phyloP scores from a whole-genome alignment of 176 grass and related monocot species.

The Ensete ventricosum region DNA sequence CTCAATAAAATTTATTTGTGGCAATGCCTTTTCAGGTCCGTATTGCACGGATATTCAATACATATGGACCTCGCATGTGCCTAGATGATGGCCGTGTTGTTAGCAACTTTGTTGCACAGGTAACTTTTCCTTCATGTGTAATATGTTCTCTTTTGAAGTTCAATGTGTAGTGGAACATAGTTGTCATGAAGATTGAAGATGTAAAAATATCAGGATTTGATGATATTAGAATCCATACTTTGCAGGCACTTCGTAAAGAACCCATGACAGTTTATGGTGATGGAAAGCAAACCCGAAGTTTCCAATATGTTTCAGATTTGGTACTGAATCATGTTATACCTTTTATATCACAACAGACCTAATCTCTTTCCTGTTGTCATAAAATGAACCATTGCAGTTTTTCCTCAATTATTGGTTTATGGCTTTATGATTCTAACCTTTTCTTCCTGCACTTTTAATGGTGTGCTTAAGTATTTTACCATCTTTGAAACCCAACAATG shows the following conservation, averaged over 20 bases:
- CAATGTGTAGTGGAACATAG: neutral
- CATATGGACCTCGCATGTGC: constrained; percentile 91
- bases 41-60: constrained; percentile 96
- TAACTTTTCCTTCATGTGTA: constrained; percentile 19
- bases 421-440: neutral
- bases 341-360: neutral
- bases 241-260: constrained; percentile 61
- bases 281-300: constrained; percentile 92
- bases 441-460: neutral
- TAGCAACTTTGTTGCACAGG: constrained; percentile 96
- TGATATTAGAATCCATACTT: constrained; percentile 12
- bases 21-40: constrained; percentile 50
- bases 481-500: neutral
- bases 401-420: neutral
- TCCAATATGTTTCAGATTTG: constrained; percentile 95
- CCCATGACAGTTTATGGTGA: constrained; percentile 95
- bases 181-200: neutral
- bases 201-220: neutral
- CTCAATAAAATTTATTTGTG: neutral
- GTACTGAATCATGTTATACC: constrained; percentile 20
- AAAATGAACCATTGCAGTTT: neutral
- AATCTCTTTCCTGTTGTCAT: neutral
- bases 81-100: constrained; percentile 89
- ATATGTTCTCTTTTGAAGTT: neutral
- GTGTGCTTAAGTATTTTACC: no score